Base-by-base conservation (phyloP, 1,284 basidiomycete species). In the Marasmius fiardii region DNA sequence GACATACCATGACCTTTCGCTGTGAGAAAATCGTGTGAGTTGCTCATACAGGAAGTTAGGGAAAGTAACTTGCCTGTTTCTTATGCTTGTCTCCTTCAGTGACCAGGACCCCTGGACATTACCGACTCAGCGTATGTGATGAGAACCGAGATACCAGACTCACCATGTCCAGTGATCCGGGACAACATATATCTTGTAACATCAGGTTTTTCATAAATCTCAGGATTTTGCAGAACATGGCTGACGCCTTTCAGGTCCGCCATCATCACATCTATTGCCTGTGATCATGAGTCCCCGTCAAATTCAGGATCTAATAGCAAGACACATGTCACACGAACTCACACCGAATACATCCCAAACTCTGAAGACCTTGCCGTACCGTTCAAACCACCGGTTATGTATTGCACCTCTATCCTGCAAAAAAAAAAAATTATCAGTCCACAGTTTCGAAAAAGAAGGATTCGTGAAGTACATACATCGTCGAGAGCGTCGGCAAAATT, bases 1-100 rank as follows among this genome's bases (percentile, higher is more conserved):
- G 2, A 48, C 21, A 21, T 52, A 57, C 58, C 58, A 59, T 59
- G 45, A 54, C 43, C 41, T 54, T 56, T n/a, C 58, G 51, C 58
- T 59, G n/a, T 18, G 37, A 7, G 16, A 11, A 37, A 37, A 37
- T n/a, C 26, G 28, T 16, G n/a, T 20, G 23, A n/a, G 16, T n/a
- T 6, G 18, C 26, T 16, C 26, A 18, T 12, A 20, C 28, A n/a
- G 21, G 39, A 12, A 3, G 21, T 23, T 2, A 11, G 11, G 26
- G 5, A 11, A 16, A 16, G 28, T 47, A 51, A n/a, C 45, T 28
- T n/a, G 58, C 59, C 51, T 60, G 59, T 26, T 50, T 31, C 41
- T 31, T 58, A 34, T 60, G 59, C 33, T 56, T 23, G 5, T 52
- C 59, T 11, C 45, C 50, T 43, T 58, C 59, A 21, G 52, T 37